Evolutionary conservation across 108 stramenopile species (phyloP), one percentile per base, ranked within the genome.

Genomic region (Skeletonema marinoi): DNA sequence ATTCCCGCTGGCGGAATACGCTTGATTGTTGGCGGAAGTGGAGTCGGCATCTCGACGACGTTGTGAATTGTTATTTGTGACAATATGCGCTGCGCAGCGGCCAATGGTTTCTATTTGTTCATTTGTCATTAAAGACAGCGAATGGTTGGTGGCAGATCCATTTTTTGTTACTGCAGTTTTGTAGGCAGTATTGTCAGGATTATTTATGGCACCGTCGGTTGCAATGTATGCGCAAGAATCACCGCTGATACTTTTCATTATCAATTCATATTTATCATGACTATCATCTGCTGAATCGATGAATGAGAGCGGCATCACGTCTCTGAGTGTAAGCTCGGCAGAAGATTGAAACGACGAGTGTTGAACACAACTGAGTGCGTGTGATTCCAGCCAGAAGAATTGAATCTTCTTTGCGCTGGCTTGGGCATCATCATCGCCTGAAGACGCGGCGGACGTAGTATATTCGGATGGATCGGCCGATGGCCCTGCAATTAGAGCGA

Each of bases 381-480:
- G 72, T 14, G 72, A 62, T 41, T 73, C 62, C 36, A 65, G 19
- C 72, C 72, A 73, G 39, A 73, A 73, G 39, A 73, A 73, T 12
- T 65, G 25, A 56, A 4, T 56, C 54, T 25, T 56, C 25, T 56
- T 3, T 13, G 11, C 11, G 13, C 41, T 11, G 41, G 14, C 5
- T 56, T 29, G 54, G 19, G 25, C 25, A 56, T 56, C 25, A 8
- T 56, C 54, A 21, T 56, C 54, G 19, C 17, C 12, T 5, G 50
- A 19, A 56, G 54, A 56, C 0, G 21, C 54, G 4, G 25, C 25
- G 25, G 25, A 25, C 25, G 25, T 4, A 1, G 16, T 25, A 56
- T 56, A 56, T 0, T 56, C 25, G 25, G 54, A 56, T 25, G 54
- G 54, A 25, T 56, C 54, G 25, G 54, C 6, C 7, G 25, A 56